phyloP scores from a whole-genome alignment of 2,329 filamentous ascomycete genomes.

The Colletotrichum sojae region DNA sequence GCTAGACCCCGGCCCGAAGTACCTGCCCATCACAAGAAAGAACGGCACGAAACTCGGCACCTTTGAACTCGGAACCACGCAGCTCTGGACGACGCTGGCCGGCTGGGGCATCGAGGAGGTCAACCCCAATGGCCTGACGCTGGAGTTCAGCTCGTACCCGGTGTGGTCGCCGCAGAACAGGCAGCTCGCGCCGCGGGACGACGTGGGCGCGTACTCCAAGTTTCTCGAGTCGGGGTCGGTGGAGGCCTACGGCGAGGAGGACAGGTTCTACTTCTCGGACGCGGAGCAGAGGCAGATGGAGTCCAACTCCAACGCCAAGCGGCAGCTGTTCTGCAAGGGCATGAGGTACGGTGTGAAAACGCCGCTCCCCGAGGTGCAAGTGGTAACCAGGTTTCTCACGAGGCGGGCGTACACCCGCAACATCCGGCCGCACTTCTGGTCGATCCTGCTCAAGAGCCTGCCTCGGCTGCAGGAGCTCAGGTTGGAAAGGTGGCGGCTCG shows the following conservation, averaged over 20 bases:
- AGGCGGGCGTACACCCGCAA: background rate
- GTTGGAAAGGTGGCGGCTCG: constrained; percentile 21
- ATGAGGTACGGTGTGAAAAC: background rate
- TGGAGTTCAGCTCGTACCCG: background rate
- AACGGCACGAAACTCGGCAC: too few relatives aligned
- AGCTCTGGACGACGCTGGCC: background rate
- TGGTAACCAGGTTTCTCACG: background rate
- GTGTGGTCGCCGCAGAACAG: background rate
- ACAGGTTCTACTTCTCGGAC: background rate
- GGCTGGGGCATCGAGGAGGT: background rate
- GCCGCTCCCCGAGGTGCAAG: background rate
- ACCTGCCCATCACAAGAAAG: too few relatives aligned
- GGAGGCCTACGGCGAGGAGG: background rate
- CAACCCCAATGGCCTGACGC: background rate
- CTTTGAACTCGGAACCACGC: too few relatives aligned
- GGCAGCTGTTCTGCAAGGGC: constrained; percentile 7
- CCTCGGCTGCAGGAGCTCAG: background rate
- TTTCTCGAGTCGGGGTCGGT: background rate
- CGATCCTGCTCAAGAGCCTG: constrained; percentile 4
- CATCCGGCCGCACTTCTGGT: background rate
- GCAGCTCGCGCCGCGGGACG: background rate
- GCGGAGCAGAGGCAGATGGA: background rate
- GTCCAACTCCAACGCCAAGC: background rate
- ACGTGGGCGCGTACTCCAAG: background rate
- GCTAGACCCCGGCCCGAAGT: too few relatives aligned